Evolutionary conservation across 2,329 filamentous ascomycete species (phyloP).

Genomic region (Monilinia laxa): DNA sequence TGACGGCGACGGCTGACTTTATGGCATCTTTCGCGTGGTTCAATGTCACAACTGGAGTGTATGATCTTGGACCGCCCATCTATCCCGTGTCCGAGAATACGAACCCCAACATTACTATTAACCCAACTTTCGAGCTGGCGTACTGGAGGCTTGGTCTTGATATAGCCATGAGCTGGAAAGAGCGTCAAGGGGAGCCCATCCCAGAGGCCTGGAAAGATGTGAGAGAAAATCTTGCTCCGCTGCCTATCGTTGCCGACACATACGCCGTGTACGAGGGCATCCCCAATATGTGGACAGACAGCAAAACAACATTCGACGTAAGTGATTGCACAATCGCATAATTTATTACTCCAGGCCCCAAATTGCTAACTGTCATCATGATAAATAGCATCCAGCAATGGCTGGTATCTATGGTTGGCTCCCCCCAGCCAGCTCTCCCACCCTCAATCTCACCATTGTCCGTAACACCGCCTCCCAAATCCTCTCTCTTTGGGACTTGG

Average conservation of each 20-base stretch:
- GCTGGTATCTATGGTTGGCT: constrained; percentile 49
- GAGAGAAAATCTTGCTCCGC: constrained; percentile 51
- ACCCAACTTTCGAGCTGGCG: constrained; percentile 58
- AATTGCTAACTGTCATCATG: constrained; percentile 27
- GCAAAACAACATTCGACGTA: constrained; percentile 11
- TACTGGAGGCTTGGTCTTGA: constrained; percentile 62
- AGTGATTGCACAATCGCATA: background rate
- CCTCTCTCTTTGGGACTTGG: constrained; percentile 45
- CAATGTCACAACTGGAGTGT: constrained; percentile 51
- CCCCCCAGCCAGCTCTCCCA: constrained; percentile 40
- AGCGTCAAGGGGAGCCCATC: constrained; percentile 46
- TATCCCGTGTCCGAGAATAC: constrained; percentile 59
- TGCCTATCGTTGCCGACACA: constrained; percentile 51
- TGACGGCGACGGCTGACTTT: constrained; percentile 55
- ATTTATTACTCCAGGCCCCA: background rate
- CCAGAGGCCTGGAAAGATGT: constrained; percentile 51
- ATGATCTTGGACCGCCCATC: constrained; percentile 54
- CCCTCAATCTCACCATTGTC: constrained; percentile 43
- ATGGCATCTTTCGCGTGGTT: constrained; percentile 59
- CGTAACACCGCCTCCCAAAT: constrained; percentile 45
- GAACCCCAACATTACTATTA: constrained; percentile 54
- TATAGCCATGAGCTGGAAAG: constrained; percentile 54
- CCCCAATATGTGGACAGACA: constrained; percentile 45
- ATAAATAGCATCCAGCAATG: constrained; percentile 47
- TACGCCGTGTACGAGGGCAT: constrained; percentile 57